phyloP scores from a whole-genome alignment of 179 eudicot genomes.

The Pouteria campechiana region DNA sequence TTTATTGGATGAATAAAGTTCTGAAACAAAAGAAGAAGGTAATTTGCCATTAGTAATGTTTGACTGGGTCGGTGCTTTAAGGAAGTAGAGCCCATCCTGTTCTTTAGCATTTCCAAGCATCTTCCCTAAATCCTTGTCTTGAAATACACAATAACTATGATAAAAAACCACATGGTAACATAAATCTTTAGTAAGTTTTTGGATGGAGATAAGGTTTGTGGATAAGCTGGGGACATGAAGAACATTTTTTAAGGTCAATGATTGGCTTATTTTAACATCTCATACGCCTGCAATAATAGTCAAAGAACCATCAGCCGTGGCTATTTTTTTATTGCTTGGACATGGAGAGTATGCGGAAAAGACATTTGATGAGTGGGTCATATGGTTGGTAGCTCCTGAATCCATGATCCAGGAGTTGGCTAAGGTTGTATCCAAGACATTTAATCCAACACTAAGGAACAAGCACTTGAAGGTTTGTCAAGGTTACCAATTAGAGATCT shows the following conservation, averaged over 20 bases:
- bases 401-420: constrained; percentile 3
- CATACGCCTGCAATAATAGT: neutral
- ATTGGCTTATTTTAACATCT: neutral
- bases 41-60: neutral
- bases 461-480: neutral
- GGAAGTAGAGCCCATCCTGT: constrained; percentile 1
- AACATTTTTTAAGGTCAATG: neutral
- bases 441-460: constrained; percentile 1
- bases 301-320: neutral
- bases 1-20: neutral
- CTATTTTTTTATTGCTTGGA: constrained; percentile 1
- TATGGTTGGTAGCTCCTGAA: constrained; percentile 4
- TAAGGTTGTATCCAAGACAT: constrained; percentile 4
- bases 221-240: no score
- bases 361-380: no score
- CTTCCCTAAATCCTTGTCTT: constrained; percentile 1
- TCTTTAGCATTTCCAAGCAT: constrained; percentile 4
- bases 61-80: neutral
- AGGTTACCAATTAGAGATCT: neutral
- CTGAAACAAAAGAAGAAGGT: neutral
- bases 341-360: constrained; percentile 2
- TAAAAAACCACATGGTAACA: constrained; percentile 2
- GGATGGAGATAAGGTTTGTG: neutral
- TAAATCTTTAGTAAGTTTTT: constrained; percentile 1
- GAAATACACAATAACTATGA: constrained; percentile 2